A percentile compares a stretch with the other conserved stretches of the same genome.
Evolutionary conservation across 306 rosid species (phyloP).

Genomic region (Hippophae tibetana): DNA sequence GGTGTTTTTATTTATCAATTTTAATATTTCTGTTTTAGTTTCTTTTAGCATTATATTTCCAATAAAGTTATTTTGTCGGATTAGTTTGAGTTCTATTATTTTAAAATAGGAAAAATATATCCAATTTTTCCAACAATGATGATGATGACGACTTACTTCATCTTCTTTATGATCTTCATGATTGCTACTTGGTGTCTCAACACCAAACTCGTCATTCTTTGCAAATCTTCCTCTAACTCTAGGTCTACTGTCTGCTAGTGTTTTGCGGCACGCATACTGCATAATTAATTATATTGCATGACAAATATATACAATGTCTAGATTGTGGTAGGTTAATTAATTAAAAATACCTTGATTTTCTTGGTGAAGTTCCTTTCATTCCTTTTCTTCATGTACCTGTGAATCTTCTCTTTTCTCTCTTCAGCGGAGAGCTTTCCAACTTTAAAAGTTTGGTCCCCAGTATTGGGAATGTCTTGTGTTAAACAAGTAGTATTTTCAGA

Average conservation of each 20-base stretch:
- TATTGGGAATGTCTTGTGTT: constrained; percentile 62
- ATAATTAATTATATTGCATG: neutral
- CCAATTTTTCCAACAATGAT: too few species aligned
- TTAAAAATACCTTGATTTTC: constrained; percentile 70
- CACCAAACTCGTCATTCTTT: constrained; percentile 87
- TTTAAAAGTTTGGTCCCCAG: constrained; percentile 69
- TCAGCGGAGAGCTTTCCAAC: constrained; percentile 86
- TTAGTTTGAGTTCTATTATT: too few species aligned
- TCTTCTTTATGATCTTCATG: constrained; percentile 70
- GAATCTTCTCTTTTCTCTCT: constrained; percentile 89
- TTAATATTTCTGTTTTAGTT: too few species aligned
- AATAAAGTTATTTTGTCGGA: too few species aligned
- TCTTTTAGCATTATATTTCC: too few species aligned
- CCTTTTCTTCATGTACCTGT: constrained; percentile 94
- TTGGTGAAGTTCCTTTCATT: constrained; percentile 94
- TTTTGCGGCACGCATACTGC: constrained; percentile 98
- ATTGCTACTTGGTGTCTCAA: constrained; percentile 46
- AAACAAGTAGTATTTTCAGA: constrained; percentile 50
- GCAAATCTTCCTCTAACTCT: constrained; percentile 98
- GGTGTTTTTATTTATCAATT: too few species aligned
- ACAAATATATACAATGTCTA: too few species aligned
- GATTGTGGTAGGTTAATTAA: neutral
- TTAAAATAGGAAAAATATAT: too few species aligned
- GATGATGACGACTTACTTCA: constrained; percentile 38
- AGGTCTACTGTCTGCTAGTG: constrained; percentile 91